Percentiles rank a stretch among this genome's conserved stretches.
Evolutionary conservation across 2,329 filamentous ascomycete genomes (phyloP).

Genomic region (Raffaelea deltoideospora): DNA sequence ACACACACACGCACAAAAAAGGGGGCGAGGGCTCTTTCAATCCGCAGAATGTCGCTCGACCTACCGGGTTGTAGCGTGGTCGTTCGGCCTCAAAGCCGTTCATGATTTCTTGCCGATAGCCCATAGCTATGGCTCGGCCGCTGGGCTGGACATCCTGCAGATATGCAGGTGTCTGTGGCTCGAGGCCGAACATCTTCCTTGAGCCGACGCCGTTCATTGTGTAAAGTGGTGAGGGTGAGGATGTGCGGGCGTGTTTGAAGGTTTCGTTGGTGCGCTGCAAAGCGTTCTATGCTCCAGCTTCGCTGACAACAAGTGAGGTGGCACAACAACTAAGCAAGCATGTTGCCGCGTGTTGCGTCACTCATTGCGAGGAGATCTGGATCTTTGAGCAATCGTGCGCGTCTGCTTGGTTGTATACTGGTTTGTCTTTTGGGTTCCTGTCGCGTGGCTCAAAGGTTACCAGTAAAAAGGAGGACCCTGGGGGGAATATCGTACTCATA

Average conservation of each 20-base stretch:
- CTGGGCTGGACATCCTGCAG: slow-evolving; percentile 21
- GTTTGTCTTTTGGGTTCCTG: no score
- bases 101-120: slow-evolving; percentile 40
- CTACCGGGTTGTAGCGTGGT: slow-evolving; percentile 41
- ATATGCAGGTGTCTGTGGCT: slow-evolving; percentile 16
- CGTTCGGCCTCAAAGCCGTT: slow-evolving; percentile 38
- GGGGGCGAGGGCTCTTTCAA: background rate
- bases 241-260: background rate
- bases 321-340: no score
- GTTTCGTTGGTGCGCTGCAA: no score
- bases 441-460: no score
- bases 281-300: no score
- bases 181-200: slow-evolving; percentile 21
- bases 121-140: slow-evolving; percentile 38
- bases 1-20: background rate
- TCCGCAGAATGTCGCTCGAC: background rate
- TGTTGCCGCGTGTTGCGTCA: no score
- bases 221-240: background rate
- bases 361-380: no score
- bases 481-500: no score
- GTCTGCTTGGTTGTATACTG: no score
- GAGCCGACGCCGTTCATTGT: slow-evolving; percentile 24
- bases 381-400: no score
- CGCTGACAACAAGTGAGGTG: no score
- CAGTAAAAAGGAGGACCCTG: no score